phyloP scores from a whole-genome alignment of 176 grass and related monocot species.

The Guadua angustifolia region DNA sequence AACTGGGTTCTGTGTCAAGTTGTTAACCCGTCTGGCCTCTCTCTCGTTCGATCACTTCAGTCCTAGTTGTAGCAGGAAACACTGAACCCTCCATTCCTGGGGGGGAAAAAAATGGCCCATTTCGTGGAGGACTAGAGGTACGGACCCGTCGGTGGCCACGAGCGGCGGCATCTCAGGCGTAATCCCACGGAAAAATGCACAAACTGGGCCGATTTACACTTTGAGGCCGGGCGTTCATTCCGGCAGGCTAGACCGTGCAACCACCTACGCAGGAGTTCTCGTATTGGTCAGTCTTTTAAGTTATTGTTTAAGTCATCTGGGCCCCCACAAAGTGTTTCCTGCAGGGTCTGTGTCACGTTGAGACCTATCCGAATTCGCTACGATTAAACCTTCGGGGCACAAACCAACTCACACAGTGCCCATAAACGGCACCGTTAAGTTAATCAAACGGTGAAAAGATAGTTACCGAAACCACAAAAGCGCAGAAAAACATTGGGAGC shows the following conservation, averaged over 20 bases:
- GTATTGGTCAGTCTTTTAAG: neutral
- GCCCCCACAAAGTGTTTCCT: neutral
- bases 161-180: neutral
- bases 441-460: neutral
- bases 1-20: neutral
- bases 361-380: neutral
- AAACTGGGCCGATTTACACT: neutral
- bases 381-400: neutral
- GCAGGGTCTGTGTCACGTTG: neutral
- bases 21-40: neutral
- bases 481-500: too few relatives aligned
- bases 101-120: too few relatives aligned
- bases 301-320: neutral
- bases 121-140: neutral
- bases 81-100: too few relatives aligned
- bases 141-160: neutral
- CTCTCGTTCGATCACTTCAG: neutral
- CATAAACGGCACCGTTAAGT: neutral
- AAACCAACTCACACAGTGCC: neutral
- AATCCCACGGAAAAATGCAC: neutral
- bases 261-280: neutral
- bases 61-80: too few relatives aligned
- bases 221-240: neutral
- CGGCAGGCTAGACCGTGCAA: neutral
- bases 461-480: neutral